phyloP scores from a whole-genome alignment of 148 eudicot genomes.

The Rhododendron vialii region DNA sequence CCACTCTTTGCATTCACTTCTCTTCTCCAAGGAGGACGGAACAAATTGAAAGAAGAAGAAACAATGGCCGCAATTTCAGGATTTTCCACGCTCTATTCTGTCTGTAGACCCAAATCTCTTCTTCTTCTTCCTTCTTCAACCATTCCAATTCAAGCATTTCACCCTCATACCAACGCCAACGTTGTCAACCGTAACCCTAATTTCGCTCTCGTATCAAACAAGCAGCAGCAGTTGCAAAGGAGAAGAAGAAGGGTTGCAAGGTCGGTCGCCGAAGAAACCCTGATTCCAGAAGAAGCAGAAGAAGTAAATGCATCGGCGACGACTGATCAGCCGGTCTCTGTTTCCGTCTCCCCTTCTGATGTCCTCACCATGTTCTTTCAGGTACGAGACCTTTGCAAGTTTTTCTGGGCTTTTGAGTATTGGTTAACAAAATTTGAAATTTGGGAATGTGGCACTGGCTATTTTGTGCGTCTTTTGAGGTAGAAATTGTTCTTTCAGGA shows the following conservation, averaged over 20 bases:
- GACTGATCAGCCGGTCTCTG: constrained; percentile 58
- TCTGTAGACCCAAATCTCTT: constrained; percentile 14
- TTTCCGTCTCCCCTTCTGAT: constrained; percentile 85
- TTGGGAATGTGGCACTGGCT: not conserved
- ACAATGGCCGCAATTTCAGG: constrained; percentile 44
- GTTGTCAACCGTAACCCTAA: constrained; percentile 2
- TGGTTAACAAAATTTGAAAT: not conserved
- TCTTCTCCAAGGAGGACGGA: not conserved
- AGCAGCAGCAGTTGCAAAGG: constrained; percentile 10
- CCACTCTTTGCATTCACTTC: not conserved
- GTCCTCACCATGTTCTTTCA: constrained; percentile 75
- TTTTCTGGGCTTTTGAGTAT: not conserved
- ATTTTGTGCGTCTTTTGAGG: not conserved
- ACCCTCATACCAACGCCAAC: constrained; percentile 17
- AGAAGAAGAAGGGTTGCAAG: constrained; percentile 19
- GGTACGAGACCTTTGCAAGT: constrained; percentile 24
- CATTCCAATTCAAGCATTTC: constrained; percentile 4
- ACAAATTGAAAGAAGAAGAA: not conserved
- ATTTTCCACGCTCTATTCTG: constrained; percentile 20
- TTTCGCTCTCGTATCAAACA: constrained; percentile 4
- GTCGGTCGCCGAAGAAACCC: constrained; percentile 39
- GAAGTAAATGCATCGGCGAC: constrained; percentile 9
- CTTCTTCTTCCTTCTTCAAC: constrained; percentile 10
- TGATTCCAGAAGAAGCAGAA: constrained; percentile 21
- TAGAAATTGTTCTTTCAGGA: not conserved